phyloP scores from a whole-genome alignment of 2,329 filamentous ascomycete genomes.

The Chrysosporium queenslandicum region DNA sequence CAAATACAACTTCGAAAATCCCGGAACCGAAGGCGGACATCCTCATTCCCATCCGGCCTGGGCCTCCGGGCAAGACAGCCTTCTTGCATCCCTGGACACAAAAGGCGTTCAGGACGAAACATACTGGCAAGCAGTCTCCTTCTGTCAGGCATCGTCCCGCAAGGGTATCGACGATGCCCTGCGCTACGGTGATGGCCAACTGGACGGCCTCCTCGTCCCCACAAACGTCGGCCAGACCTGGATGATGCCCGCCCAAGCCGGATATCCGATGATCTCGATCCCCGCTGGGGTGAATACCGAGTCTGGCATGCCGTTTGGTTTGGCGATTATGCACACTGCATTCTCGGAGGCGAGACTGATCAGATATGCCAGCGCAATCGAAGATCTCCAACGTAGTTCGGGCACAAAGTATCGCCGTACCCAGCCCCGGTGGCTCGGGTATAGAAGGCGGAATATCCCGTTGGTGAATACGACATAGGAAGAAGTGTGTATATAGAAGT shows the following conservation, averaged over 20 bases:
- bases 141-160: conserved; percentile 47
- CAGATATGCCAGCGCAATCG: conserved; percentile 53
- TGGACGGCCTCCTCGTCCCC: conserved; percentile 59
- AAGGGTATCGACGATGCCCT: conserved; percentile 63
- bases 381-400: conserved; percentile 44
- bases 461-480: conserved; percentile 21
- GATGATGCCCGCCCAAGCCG: conserved; percentile 64
- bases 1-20: conserved; percentile 52
- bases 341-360: conserved; percentile 51
- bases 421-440: conserved; percentile 45
- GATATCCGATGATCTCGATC: conserved; percentile 62
- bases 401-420: conserved; percentile 41
- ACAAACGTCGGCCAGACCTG: conserved; percentile 57
- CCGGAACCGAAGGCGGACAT: conserved; percentile 56
- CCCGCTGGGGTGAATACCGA: conserved; percentile 47
- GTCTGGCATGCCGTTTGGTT: conserved; percentile 52
- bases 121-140: conserved; percentile 57
- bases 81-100: conserved; percentile 52
- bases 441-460: conserved; percentile 33
- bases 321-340: conserved; percentile 52
- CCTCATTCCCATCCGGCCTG: conserved; percentile 55
- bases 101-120: conserved; percentile 53
- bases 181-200: conserved; percentile 24
- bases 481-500: no score
- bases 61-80: conserved; percentile 59